Conservation (phyloP, 768 basidiomycete genomes). For the Xerocomus spinulosus region DNA sequence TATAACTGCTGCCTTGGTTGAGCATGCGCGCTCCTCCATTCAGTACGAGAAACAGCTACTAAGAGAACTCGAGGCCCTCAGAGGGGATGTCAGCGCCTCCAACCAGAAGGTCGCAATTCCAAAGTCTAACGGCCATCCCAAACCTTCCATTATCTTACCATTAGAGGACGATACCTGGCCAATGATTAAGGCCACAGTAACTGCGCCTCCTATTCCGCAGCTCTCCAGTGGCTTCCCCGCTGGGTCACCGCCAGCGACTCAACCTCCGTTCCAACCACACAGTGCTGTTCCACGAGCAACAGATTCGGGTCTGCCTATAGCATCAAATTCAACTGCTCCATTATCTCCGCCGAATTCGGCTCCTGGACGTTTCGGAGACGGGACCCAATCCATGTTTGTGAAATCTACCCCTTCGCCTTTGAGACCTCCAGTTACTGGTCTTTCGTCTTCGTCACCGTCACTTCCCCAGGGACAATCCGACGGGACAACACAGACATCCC, state of each 20-base stretch:
- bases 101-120: conserved; percentile 52
- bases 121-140: conserved; percentile 48
- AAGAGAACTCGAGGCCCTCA: conserved; percentile 81
- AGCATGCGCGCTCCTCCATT: conserved; percentile 88
- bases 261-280: conserved; percentile 26
- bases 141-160: conserved; percentile 57
- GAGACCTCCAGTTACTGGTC: conserved; percentile 31
- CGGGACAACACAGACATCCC: conserved; percentile 6
- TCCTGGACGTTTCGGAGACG: conserved; percentile 65
- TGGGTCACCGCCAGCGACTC: conserved; percentile 13
- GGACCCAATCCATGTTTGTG: conserved; percentile 79
- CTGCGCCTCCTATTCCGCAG: conserved; percentile 22
- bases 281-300: conserved; percentile 44
- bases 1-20: conserved; percentile 82
- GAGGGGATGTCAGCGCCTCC: conserved; percentile 67
- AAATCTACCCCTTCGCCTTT: conserved; percentile 41
- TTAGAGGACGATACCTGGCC: conserved; percentile 55
- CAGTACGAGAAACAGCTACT: conserved; percentile 89
- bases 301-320: conserved; percentile 51
- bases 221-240: conserved; percentile 18
- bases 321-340: conserved; percentile 14
- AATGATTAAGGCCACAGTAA: conserved; percentile 12
- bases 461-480: conserved; percentile 20
- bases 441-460: conserved; percentile 35
- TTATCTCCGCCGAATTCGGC: conserved; percentile 34